Evolutionary conservation across 2,329 filamentous ascomycete species (phyloP), one percentile per base, ranked within the genome.

Genomic region (Colletotrichum sp.): DNA sequence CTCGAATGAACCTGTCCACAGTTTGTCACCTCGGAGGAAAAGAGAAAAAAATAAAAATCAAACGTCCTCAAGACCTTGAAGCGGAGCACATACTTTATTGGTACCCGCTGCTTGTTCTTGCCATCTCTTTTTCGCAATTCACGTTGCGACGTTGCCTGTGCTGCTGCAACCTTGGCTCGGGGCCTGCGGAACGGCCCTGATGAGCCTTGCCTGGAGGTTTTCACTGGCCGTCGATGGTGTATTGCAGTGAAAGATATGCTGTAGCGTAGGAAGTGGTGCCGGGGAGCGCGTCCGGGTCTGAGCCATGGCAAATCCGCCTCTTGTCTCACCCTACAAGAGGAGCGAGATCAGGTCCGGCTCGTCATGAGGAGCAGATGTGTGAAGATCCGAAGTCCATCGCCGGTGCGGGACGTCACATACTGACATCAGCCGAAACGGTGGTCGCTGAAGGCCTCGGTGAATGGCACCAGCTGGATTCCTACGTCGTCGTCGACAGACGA

Each of bases 151-250:
- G 12, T 62, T 67, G 44, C 49, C 24, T 71, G 44, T 26, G 59
- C 59, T 55, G 55, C 52, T 75, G 62, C 62, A 24, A 71, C 68
- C 21, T 52, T 71, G 59, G 39, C n/a, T 52, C 69, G 64, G 69
- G 70, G 69, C n/a, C 32, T 68, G 59, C 73, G 73, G 73, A 68
- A 76, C 64, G 73, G 64, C 57, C 73, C 64, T 76, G 64, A 24
- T 15, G 59, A 73, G 70, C 44, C 44, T 52, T 52, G 36, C 34
- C 49, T 55, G 32, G 44, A 55, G 16, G 15, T 15, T 36, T 26
- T 64, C 13, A 36, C 49, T 59, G 34, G 67, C 63, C 49, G 57
- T 65, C 44, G 39, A 39, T 34, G 39, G 64, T 59, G 55, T 60
- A 59, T 63, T 70, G 70, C 66, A 59, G 69, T 68, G 70, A 32